These are phyloP conservation scores for Coprinopsis strossmayeri DNA, from an alignment of 768 basidiomycete genomes.

Conservation along the genomic window DNA sequence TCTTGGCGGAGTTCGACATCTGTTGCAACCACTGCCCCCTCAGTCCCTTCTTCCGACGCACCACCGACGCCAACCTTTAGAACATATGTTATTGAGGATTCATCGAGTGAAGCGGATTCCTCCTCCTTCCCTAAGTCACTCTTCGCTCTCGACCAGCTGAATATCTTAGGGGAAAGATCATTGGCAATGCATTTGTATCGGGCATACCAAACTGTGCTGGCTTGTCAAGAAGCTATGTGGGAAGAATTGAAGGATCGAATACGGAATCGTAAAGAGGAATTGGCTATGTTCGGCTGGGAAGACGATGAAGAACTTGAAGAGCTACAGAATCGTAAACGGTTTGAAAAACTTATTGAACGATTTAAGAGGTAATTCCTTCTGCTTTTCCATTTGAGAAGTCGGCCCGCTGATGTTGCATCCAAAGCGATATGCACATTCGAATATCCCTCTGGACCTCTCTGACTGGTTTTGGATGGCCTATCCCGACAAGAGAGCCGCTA, in stretches of 20 bases:
- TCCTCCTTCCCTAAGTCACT: constrained; percentile 27
- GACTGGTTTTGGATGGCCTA: constrained; percentile 49
- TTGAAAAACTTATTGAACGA: constrained; percentile 52
- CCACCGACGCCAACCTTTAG: constrained; percentile 15
- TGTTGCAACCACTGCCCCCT: constrained; percentile 7
- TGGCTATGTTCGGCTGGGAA: constrained; percentile 63
- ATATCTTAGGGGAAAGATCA: constrained; percentile 47
- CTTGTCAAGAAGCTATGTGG: constrained; percentile 74
- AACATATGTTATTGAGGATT: constrained; percentile 41
- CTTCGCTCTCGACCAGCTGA: constrained; percentile 35
- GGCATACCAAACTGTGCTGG: constrained; percentile 54
- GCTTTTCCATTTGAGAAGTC: constrained; percentile 1
- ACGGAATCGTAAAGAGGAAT: constrained; percentile 46
- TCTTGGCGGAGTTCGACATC: constrained; percentile 17
- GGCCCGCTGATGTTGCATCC: background rate
- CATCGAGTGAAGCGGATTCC: constrained; percentile 35
- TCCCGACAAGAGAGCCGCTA: constrained; percentile 55
- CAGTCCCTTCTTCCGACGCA: background rate
- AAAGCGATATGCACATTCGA: constrained; percentile 61
- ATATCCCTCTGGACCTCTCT: constrained; percentile 61
- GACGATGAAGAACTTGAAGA: constrained; percentile 58
- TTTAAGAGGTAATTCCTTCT: constrained; percentile 36
- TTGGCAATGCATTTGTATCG: constrained; percentile 67
- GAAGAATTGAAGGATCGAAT: constrained; percentile 61
- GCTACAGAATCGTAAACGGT: constrained; percentile 48